A percentile compares a stretch with the other conserved stretches of the same genome.
phyloP scores from a whole-genome alignment of 164 flowering plant genomes.

The Magnolia officinalis region DNA sequence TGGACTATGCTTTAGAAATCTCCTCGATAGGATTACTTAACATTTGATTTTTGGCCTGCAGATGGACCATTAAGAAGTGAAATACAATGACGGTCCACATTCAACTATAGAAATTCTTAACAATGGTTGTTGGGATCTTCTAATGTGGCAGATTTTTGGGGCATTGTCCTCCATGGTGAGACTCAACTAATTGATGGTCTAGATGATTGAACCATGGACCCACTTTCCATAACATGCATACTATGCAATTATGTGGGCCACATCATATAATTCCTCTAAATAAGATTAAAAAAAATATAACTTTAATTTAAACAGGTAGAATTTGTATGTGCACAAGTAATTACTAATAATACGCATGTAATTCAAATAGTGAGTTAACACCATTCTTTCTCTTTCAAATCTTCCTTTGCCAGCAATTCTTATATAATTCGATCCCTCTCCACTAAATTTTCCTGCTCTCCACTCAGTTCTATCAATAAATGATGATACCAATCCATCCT shows the following conservation, averaged over 20 bases:
- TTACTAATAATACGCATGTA: too few species aligned
- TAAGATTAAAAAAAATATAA: too few species aligned
- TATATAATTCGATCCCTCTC: background rate
- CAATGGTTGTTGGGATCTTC: background rate
- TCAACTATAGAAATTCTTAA: background rate
- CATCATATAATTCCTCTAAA: too few species aligned
- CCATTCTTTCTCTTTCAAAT: background rate
- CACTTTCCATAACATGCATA: background rate
- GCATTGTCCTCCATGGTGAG: background rate
- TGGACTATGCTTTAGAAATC: background rate
- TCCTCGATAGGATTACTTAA: background rate
- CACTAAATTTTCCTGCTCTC: background rate
- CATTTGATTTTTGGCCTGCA: background rate
- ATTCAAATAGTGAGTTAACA: too few species aligned
- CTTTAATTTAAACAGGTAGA: too few species aligned
- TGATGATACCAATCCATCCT: background rate
- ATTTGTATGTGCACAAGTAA: too few species aligned
- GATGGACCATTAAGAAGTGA: background rate
- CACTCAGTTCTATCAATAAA: background rate
- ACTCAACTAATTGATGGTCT: background rate
- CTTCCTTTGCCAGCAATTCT: background rate
- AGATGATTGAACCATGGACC: background rate
- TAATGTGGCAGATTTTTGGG: too few species aligned
- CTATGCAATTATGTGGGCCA: background rate
- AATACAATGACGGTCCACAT: background rate